These are phyloP conservation scores for Rhododendron griersonianum DNA, from an alignment of 148 eudicot genomes.

Conservation along the genomic window DNA sequence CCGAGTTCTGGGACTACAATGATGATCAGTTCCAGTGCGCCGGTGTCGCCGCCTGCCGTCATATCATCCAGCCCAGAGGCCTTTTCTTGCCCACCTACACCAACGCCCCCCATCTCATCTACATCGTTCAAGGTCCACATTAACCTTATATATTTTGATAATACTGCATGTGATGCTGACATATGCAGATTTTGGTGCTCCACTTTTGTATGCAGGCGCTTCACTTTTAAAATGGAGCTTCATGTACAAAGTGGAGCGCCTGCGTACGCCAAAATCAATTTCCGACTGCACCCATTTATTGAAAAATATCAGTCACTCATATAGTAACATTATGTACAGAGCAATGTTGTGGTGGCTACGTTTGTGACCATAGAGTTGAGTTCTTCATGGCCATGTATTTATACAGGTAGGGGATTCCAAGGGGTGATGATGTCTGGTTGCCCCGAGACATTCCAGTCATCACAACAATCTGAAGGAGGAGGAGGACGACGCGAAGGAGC, in stretches of 20 bases:
- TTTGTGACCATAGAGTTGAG: background rate
- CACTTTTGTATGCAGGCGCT: too few relatives aligned
- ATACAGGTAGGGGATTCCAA: conserved; percentile 53
- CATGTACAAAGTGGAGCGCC: too few relatives aligned
- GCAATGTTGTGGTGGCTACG: background rate
- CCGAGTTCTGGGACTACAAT: conserved; percentile 60
- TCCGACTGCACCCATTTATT: background rate
- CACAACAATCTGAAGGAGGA: conserved; percentile 17
- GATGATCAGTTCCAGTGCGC: conserved; percentile 60
- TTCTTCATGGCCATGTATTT: background rate
- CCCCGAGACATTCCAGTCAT: conserved; percentile 62
- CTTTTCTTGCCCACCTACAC: conserved; percentile 67
- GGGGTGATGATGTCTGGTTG: conserved; percentile 70
- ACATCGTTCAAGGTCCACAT: conserved; percentile 46
- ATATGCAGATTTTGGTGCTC: too few relatives aligned
- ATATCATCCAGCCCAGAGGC: conserved; percentile 46
- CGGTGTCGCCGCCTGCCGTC: conserved; percentile 50
- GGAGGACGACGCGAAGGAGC: conserved; percentile 5
- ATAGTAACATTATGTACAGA: background rate
- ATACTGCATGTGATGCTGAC: background rate
- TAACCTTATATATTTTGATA: background rate
- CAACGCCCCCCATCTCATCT: conserved; percentile 45
- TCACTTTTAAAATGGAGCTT: too few relatives aligned
- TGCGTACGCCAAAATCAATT: too few relatives aligned
- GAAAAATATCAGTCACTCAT: background rate